Conservation (phyloP, 1,284 basidiomycete genomes). For the Hemileia vastatrix region DNA sequence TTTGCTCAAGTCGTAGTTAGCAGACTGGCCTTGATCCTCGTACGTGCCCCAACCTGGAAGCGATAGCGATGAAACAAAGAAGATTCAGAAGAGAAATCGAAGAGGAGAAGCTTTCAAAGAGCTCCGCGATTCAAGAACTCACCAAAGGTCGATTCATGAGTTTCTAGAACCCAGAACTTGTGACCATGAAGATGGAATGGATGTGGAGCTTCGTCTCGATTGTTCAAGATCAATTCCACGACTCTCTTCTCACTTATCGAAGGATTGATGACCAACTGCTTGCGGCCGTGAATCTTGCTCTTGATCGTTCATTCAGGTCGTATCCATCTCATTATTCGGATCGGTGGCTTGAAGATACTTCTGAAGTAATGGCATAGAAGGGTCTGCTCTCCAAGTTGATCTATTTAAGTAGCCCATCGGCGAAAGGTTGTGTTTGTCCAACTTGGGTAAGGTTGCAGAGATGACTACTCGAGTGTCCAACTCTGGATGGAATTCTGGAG, state of each 20-base stretch:
- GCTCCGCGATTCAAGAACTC: too few species aligned
- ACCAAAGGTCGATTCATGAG: too few species aligned
- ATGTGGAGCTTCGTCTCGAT: constrained; percentile 48
- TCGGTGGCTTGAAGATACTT: too few species aligned
- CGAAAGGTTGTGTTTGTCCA: constrained; percentile 21
- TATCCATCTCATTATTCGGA: too few species aligned
- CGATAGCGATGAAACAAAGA: too few species aligned
- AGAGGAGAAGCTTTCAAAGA: too few species aligned
- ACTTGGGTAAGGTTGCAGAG: constrained; percentile 22
- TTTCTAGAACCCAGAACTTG: constrained; percentile 46
- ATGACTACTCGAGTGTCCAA: constrained; percentile 23
- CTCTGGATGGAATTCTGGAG: constrained; percentile 13
- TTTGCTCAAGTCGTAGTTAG: too few species aligned
- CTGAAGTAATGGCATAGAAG: constrained; percentile 18
- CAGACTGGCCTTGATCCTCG: too few species aligned
- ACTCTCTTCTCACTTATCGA: constrained; percentile 30
- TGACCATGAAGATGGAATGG: constrained; percentile 49
- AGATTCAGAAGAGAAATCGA: too few species aligned
- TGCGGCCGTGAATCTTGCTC: too few species aligned
- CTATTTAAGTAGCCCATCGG: constrained; percentile 26
- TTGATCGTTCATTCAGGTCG: too few species aligned
- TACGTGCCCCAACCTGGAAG: too few species aligned
- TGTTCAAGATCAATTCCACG: constrained; percentile 41
- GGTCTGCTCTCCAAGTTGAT: constrained; percentile 18
- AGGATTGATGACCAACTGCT: constrained; percentile 30